Base-by-base conservation (phyloP, 2,329 filamentous ascomycete species). In the Lachnellula occidentalis region DNA sequence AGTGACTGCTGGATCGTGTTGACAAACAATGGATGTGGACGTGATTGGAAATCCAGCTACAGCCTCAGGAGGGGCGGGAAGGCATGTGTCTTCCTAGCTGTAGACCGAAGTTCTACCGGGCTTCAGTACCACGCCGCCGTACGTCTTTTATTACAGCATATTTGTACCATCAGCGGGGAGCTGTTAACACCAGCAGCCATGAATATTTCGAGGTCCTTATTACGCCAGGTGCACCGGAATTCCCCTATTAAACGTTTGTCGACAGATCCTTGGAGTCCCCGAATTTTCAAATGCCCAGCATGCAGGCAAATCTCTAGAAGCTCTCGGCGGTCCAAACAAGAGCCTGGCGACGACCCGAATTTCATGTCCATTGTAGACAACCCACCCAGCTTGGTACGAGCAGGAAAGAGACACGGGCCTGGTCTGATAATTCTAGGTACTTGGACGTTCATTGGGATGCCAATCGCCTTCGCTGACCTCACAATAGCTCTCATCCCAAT, bases 301-400 rank as follows among this genome's bases (percentile, higher is more conserved):
- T 68, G 64, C 46, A 50, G 65, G 42, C 61, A 65, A 46, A 52
- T 65, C 17, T 69, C 67, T 19, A 53, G 59, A 37, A 63, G 54
- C 34, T 45, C 60, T 24, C 57, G 58, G 42, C 54, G 51, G 17
- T 46, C 54, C 37, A 61, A 56, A 46, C 61, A 65, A 48, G 50
- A 39, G 22, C 79, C 82, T 34, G 86, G 80, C 64, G 90, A 95
- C 66, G 82, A 91, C 68, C 87, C 89, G 1, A 79, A 79, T 68
- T 96, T 95, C 75, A 79, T 83, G 56, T 96, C 91, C 7, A 85
- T 96, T 61, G 81, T 96, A 61, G 92, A 99, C 74, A 86, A 88
- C 57, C 91, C 92, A 1, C 83, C 92, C 0, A 80, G 82, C 62
- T 81, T 96, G 34, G 86, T 97, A 37, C 88, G 90, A 45, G 85